Conservation (phyloP, 208 protist genomes). For the Leishmania mexicana region DNA sequence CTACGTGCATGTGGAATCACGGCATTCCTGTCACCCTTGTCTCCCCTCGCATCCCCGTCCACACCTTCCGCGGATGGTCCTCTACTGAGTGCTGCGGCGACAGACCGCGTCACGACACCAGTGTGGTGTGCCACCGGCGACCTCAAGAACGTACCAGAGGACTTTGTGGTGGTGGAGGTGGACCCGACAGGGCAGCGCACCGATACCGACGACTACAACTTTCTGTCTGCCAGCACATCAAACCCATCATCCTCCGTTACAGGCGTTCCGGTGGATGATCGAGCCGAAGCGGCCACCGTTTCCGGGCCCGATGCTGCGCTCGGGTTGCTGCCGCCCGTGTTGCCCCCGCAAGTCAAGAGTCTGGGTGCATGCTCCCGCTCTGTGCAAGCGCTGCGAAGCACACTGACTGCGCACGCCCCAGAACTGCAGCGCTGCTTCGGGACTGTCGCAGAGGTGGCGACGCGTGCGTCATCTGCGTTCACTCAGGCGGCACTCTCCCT, state of each 20-base stretch:
- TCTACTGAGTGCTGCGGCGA: background rate
- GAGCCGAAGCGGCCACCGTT: background rate
- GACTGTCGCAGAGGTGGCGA: conserved; percentile 1
- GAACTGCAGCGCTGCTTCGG: conserved; percentile 10
- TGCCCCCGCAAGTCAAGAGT: too few species aligned
- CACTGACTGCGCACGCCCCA: background rate
- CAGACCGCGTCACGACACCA: background rate
- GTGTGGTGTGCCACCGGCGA: conserved; percentile 28
- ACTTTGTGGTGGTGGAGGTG: conserved; percentile 84
- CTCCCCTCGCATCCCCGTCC: background rate
- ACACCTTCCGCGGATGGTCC: too few species aligned
- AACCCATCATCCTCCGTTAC: background rate
- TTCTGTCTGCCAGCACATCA: conserved; percentile 3
- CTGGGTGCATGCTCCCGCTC: background rate
- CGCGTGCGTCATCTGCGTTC: background rate
- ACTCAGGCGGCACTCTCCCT: conserved; percentile 5
- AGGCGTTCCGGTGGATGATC: background rate
- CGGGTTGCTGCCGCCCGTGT: background rate
- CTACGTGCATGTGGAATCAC: conserved; percentile 71
- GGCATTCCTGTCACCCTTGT: conserved; percentile 19
- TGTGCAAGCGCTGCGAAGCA: background rate
- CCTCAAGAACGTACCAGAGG: conserved; percentile 59
- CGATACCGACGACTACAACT: conserved; percentile 36
- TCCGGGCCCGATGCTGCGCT: background rate
- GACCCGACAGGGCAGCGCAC: conserved; percentile 61